Percentiles rank a stretch among this genome's conserved stretches.
Evolutionary conservation across 2,329 filamentous ascomycete genomes (phyloP).

Genomic region (Alternaria longipes): DNA sequence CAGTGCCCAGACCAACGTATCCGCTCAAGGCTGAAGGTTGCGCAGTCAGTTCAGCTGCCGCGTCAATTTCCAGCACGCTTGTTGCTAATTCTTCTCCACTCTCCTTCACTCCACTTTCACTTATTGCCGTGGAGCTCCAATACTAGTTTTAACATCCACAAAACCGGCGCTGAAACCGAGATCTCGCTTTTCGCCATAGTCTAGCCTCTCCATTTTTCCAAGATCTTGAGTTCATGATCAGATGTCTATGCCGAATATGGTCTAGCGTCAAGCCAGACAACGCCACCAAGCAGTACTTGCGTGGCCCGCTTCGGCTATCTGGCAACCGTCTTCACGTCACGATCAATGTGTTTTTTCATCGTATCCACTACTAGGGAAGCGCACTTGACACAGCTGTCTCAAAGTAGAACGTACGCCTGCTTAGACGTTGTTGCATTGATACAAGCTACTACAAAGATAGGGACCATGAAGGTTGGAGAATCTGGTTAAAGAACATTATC

Average conservation of each 20-base stretch:
- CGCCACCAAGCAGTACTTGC: slow-evolving; percentile 4
- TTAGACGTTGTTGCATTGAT: background rate
- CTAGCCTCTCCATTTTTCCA: background rate
- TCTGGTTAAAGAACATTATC: background rate
- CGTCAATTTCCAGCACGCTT: slow-evolving; percentile 18
- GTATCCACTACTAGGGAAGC: background rate
- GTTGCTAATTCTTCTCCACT: slow-evolving; percentile 6
- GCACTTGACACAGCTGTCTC: background rate
- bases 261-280: slow-evolving; percentile 5
- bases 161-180: background rate
- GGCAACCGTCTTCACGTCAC: slow-evolving; percentile 4
- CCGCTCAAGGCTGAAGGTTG: slow-evolving; percentile 13
- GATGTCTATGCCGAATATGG: background rate
- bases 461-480: background rate
- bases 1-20: slow-evolving; percentile 5
- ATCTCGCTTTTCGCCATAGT: slow-evolving; percentile 2
- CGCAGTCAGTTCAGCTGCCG: slow-evolving; percentile 4
- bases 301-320: slow-evolving; percentile 22
- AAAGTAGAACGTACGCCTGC: background rate
- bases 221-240: slow-evolving; percentile 6
- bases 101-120: background rate
- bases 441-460: background rate
- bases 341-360: background rate
- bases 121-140: slow-evolving; percentile 1
- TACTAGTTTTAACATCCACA: slow-evolving; percentile 4